Evolutionary conservation across 2,329 filamentous ascomycete species (phyloP).

Genomic region (Cordyceps farinosa): DNA sequence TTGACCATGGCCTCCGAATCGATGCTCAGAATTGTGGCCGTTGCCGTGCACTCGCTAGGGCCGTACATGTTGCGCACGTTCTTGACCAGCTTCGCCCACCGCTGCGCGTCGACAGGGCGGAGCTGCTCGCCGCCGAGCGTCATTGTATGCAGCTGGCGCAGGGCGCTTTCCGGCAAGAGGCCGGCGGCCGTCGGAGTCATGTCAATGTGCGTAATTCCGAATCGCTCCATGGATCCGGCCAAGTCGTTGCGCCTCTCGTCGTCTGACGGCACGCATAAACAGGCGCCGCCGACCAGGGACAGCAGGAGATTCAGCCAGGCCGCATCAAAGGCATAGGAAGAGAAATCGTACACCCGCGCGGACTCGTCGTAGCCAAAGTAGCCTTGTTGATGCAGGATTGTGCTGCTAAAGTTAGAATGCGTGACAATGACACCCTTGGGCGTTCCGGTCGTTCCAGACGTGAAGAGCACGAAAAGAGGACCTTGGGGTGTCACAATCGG

Average conservation of each 20-base stretch:
- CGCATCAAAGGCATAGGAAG: constrained; percentile 21
- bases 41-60: constrained; percentile 7
- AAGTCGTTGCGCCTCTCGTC: not conserved
- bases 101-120: not conserved
- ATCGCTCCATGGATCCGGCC: constrained; percentile 8
- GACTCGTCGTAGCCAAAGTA: constrained; percentile 16
- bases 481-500: not conserved
- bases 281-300: not conserved
- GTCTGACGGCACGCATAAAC: constrained; percentile 1
- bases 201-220: not conserved
- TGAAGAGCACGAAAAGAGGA: constrained; percentile 23
- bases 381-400: constrained; percentile 14
- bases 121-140: constrained; percentile 12
- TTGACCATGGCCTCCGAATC: not conserved
- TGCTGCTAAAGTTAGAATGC: constrained; percentile 19
- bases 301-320: constrained; percentile 4
- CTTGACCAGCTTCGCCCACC: not conserved
- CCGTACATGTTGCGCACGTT: constrained; percentile 5
- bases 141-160: constrained; percentile 4
- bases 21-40: constrained; percentile 1
- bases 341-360: constrained; percentile 19
- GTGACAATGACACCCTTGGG: constrained; percentile 25
- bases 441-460: constrained; percentile 23
- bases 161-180: constrained; percentile 16
- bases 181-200: constrained; percentile 17